Percentiles rank a stretch among this genome's conserved stretches.
Evolutionary conservation across 768 basidiomycete genomes (phyloP).

Genomic region (Podaxis mareebaensis): DNA sequence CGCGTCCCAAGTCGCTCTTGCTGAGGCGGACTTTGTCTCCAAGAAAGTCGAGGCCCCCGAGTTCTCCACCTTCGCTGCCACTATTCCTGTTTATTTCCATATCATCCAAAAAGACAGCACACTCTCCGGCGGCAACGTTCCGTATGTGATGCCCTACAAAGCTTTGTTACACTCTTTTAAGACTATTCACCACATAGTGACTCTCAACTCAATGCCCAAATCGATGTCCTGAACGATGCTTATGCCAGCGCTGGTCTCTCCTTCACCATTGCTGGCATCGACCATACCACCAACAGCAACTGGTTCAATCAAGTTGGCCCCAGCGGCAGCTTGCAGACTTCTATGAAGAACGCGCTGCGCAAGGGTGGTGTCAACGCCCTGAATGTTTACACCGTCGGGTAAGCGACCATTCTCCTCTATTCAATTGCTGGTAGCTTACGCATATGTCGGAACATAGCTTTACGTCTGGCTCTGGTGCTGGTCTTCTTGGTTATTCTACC

Average conservation of each 20-base stretch:
- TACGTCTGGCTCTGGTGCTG: slow-evolving; percentile 35
- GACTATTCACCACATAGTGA: slow-evolving; percentile 25
- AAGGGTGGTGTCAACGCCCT: slow-evolving; percentile 39
- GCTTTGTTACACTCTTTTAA: neutral
- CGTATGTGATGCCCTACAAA: slow-evolving; percentile 27
- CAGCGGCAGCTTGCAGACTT: slow-evolving; percentile 34
- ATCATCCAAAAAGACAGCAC: slow-evolving; percentile 32
- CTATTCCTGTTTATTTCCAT: slow-evolving; percentile 31
- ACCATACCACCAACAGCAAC: slow-evolving; percentile 42
- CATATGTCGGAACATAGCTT: slow-evolving; percentile 29
- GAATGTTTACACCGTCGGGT: slow-evolving; percentile 56
- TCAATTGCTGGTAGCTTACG: neutral
- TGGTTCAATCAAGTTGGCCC: slow-evolving; percentile 51
- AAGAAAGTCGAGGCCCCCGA: slow-evolving; percentile 31
- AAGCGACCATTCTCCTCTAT: slow-evolving; percentile 11
- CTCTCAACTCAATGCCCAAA: slow-evolving; percentile 36
- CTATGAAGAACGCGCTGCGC: slow-evolving; percentile 49
- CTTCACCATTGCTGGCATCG: slow-evolving; percentile 39
- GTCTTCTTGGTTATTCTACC: slow-evolving; percentile 55
- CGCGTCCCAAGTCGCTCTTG: slow-evolving; percentile 32
- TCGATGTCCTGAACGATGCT: slow-evolving; percentile 42
- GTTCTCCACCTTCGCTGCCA: slow-evolving; percentile 7
- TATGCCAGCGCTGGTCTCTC: slow-evolving; percentile 38
- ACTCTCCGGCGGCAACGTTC: slow-evolving; percentile 38
- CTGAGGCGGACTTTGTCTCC: slow-evolving; percentile 42